These are phyloP conservation scores for Tetrahymena elliotti DNA, from an alignment of 73 alveolate genomes.

Conservation along the genomic window DNA sequence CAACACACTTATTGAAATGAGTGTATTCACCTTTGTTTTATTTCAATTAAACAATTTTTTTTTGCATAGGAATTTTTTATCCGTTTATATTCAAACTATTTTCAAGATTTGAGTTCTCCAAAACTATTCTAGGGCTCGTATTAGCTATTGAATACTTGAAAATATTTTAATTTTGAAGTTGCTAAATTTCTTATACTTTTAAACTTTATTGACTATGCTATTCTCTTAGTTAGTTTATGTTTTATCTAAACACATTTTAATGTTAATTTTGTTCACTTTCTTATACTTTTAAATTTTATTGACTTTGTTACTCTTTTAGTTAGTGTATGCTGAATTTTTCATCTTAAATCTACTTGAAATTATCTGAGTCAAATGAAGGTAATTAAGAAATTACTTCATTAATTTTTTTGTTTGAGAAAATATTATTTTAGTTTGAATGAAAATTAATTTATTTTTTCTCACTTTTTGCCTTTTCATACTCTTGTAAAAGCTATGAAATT, in stretches of 20 bases:
- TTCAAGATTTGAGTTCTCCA: neutral
- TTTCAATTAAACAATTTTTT: no score
- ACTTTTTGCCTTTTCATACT: neutral
- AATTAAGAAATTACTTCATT: no score
- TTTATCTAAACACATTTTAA: no score
- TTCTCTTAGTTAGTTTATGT: neutral
- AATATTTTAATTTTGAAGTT: no score
- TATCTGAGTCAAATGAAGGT: neutral
- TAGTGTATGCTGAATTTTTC: no score
- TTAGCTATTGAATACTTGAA: neutral
- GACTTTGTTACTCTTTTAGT: neutral
- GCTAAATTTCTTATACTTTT: neutral
- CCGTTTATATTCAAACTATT: neutral
- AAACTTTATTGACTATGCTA: neutral
- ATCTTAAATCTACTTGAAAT: neutral
- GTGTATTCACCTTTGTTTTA: neutral
- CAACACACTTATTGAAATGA: neutral
- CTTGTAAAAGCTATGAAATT: neutral
- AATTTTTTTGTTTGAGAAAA: neutral
- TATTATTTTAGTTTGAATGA: no score
- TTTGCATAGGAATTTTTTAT: no score
- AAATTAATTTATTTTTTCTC: no score
- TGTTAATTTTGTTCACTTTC: neutral
- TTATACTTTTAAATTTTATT: no score
- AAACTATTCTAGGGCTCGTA: neutral